Evolutionary conservation across 2,329 filamentous ascomycete species (phyloP).

Genomic region (Mariannaea elegans): DNA sequence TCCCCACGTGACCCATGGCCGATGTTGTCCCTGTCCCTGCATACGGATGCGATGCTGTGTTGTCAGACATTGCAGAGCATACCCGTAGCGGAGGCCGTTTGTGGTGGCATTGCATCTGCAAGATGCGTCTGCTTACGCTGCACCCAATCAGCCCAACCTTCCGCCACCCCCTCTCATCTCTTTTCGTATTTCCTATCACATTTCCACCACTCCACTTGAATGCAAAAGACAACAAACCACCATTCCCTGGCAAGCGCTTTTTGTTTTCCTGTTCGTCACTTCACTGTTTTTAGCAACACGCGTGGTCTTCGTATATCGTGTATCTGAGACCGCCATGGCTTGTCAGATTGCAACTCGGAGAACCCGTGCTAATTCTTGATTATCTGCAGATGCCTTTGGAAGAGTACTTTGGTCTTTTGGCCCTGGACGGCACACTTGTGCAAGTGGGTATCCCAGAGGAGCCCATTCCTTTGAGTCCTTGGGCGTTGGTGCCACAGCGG

Average conservation of each 20-base stretch:
- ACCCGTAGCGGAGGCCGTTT: too few species aligned
- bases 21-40: neutral
- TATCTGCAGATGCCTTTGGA: conserved; percentile 18
- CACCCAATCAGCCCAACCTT: neutral
- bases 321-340: neutral
- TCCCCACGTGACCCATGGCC: neutral
- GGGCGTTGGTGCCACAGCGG: conserved; percentile 25
- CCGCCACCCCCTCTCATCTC: neutral
- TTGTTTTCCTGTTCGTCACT: neutral
- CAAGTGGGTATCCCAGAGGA: conserved; percentile 66
- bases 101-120: neutral
- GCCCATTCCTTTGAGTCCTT: conserved; percentile 27
- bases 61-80: neutral
- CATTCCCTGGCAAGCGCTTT: neutral
- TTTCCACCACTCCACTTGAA: neutral
- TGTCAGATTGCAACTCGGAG: neutral
- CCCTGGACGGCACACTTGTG: conserved; percentile 64
- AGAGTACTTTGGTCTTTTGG: conserved; percentile 46
- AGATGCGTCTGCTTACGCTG: neutral
- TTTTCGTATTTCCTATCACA: neutral
- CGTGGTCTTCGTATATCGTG: conserved; percentile 6
- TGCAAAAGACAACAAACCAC: neutral
- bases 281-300: neutral
- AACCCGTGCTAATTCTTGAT: neutral
- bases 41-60: neutral